Conservation (phyloP, 768 basidiomycete species). For the Psilocybe tampanensis region DNA sequence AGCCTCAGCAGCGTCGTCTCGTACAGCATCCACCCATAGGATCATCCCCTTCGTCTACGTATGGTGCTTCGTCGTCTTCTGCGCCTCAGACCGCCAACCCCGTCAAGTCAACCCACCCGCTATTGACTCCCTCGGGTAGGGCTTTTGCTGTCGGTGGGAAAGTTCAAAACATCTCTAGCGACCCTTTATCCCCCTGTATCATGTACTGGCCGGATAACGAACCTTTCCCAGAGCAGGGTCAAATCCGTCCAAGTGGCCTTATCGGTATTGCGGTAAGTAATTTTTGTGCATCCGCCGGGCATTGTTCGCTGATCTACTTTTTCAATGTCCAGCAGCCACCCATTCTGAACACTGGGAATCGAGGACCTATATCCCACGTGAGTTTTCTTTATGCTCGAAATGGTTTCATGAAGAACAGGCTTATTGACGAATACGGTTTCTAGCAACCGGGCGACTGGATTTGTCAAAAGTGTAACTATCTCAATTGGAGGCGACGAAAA, state of each 20-base stretch:
- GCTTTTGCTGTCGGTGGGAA: constrained; percentile 76
- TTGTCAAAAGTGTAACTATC: constrained; percentile 82
- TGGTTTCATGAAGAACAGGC: neutral
- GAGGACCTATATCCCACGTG: constrained; percentile 85
- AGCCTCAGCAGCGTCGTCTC: constrained; percentile 8
- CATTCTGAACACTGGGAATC: constrained; percentile 87
- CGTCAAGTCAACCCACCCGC: constrained; percentile 58
- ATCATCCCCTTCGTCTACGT: constrained; percentile 16
- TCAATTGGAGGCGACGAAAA: constrained; percentile 86
- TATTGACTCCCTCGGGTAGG: constrained; percentile 83
- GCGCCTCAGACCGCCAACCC: constrained; percentile 18
- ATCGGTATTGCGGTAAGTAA: constrained; percentile 53
- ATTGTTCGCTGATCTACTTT: constrained; percentile 10
- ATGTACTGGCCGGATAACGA: constrained; percentile 95
- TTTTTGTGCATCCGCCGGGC: neutral
- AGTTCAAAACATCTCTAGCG: constrained; percentile 77
- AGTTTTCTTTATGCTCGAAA: constrained; percentile 28
- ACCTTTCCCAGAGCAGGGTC: constrained; percentile 76
- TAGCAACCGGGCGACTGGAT: constrained; percentile 83
- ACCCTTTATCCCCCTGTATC: constrained; percentile 73
- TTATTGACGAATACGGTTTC: constrained; percentile 5
- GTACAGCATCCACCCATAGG: constrained; percentile 10
- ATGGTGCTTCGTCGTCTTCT: constrained; percentile 17
- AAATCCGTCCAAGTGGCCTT: constrained; percentile 65
- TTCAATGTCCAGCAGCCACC: constrained; percentile 65